A percentile compares a stretch with the other conserved stretches of the same genome.
Evolutionary conservation across 208 protist genomes (phyloP).

Genomic region (Wallacemonas sp.): DNA sequence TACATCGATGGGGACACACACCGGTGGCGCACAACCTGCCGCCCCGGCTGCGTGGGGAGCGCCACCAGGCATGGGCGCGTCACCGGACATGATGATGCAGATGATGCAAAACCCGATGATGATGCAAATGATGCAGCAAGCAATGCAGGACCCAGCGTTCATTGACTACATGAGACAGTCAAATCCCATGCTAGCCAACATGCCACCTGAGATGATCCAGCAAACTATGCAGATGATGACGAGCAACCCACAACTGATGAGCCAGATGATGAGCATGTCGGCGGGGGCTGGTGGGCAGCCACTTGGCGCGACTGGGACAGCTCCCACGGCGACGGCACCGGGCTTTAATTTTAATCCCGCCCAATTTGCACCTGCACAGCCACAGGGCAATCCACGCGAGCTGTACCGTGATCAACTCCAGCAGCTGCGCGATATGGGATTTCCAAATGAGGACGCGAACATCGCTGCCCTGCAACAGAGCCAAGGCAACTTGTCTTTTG

Average conservation of each 20-base stretch:
- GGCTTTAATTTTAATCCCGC: constrained; percentile 25
- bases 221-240: constrained; percentile 61
- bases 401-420: constrained; percentile 88
- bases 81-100: constrained; percentile 21
- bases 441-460: constrained; percentile 92
- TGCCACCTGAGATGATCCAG: constrained; percentile 48
- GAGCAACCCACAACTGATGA: constrained; percentile 18
- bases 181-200: constrained; percentile 25
- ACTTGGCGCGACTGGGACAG: not conserved
- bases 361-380: constrained; percentile 33
- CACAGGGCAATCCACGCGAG: constrained; percentile 69
- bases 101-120: constrained; percentile 72
- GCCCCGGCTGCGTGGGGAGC: constrained; percentile 17
- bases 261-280: constrained; percentile 32
- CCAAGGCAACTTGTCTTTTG: constrained; percentile 87
- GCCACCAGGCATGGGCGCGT: constrained; percentile 13
- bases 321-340: not conserved
- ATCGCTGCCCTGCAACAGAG: constrained; percentile 86
- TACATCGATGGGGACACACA: not conserved
- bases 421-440: constrained; percentile 90
- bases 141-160: constrained; percentile 61
- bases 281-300: constrained; percentile 7
- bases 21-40: constrained; percentile 13
- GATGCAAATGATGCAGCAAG: constrained; percentile 57
- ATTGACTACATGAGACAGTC: constrained; percentile 63